phyloP scores from a whole-genome alignment of 208 protist species.

The Acanthamoeba quina region DNA sequence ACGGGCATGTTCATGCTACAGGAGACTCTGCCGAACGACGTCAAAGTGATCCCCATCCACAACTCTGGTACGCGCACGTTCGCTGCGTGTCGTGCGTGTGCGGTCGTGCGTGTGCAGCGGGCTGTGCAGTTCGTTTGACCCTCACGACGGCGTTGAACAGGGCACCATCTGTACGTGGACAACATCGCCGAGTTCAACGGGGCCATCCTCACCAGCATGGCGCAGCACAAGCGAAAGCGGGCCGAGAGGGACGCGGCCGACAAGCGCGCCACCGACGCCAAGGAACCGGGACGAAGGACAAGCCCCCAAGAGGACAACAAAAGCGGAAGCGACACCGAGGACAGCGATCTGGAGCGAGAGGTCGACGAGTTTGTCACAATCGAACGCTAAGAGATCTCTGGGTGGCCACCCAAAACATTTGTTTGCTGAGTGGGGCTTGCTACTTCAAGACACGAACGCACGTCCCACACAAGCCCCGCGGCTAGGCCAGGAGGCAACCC shows the following conservation, averaged over 20 bases:
- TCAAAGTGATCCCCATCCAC: conserved; percentile 18
- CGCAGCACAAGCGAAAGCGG: background rate
- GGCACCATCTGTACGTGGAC: conserved; percentile 52
- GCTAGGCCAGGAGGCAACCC: background rate
- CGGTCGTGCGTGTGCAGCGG: too few relatives aligned
- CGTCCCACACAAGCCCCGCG: too few relatives aligned
- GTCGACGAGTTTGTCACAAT: conserved; percentile 9
- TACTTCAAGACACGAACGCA: too few relatives aligned
- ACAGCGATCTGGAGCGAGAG: background rate
- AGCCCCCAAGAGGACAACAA: background rate
- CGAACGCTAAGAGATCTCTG: too few relatives aligned
- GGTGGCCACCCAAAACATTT: too few relatives aligned
- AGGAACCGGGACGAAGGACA: background rate
- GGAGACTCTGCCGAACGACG: conserved; percentile 6
- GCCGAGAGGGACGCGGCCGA: background rate
- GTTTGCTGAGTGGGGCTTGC: too few relatives aligned
- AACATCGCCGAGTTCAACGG: conserved; percentile 10
- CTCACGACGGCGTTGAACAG: too few relatives aligned
- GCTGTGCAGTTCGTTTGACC: too few relatives aligned
- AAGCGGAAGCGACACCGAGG: background rate
- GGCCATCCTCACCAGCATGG: background rate
- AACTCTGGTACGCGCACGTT: background rate
- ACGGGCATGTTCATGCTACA: conserved; percentile 13
- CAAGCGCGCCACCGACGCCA: background rate
- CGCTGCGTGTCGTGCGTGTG: too few relatives aligned